Evolutionary conservation across 495 filamentous ascomycete species (phyloP), one percentile per base, ranked within the genome.

Genomic region (Aspergillus bertholletiae): DNA sequence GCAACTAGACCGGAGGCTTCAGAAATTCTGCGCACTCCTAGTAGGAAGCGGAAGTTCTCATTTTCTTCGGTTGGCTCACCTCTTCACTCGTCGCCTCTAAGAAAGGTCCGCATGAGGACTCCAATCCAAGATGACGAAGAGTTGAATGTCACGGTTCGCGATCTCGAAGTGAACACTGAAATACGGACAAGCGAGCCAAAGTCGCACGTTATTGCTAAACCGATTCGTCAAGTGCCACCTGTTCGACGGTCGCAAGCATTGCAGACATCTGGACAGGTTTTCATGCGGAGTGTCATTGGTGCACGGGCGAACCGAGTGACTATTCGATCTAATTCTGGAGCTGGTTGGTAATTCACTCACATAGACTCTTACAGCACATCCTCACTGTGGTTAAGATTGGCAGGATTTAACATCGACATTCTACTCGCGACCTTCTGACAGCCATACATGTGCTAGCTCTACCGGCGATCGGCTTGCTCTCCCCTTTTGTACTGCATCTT

Each of bases 401-500:
- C 81, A 86, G 72, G 76, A 84, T 55, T 76, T 91, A 53, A 90
- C 88, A 1, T 80, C 86, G 7, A 68, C 83, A 41, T 96, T 94
- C 64, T 85, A 86, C 56, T 88, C 84, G 37, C 74, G 69, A 40
- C 80, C 88, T 1, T 73, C 81, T 28, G 88, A 93, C 67, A 70
- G 74, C 20, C 80, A 93, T 65, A 58, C 74, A n/a, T 85, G 79
- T 46, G 61, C 65, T 3, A 86, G 81, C 56, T 74, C 81, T 18
- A 70, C 78, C 12, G 78, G 81, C 3, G 69, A 74, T n/a, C 73
- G 76, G 2, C 68, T 77, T 32, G 77, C 82, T n/a, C 82, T 92
- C 23, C 90, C 91, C 0, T 94, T 96, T 64, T 94, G 88, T 64
- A 82, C 81, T 37, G 79, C 86, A 5, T 77, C 83, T 35, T 91